Evolutionary conservation across 2,329 filamentous ascomycete genomes (phyloP).

Genomic region (Fusarium guadeloupense): DNA sequence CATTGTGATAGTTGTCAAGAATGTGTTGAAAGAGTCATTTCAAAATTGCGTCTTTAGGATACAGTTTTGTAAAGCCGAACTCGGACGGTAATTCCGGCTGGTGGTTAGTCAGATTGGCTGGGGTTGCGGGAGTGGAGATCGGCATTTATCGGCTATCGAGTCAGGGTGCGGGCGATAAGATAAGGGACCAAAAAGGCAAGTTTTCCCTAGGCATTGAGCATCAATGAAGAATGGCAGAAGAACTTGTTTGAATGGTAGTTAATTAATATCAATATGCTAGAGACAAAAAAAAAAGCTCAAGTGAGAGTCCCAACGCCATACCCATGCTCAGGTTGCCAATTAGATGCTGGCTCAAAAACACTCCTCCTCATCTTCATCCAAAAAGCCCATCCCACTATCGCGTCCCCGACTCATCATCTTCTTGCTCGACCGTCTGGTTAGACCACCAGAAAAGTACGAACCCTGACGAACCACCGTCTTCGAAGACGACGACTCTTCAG

Average conservation of each 20-base stretch:
- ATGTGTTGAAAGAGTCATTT: constrained; percentile 6
- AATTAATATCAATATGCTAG: constrained; percentile 1
- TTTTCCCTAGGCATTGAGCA: constrained; percentile 48
- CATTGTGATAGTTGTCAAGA: constrained; percentile 12
- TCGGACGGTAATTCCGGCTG: constrained; percentile 29
- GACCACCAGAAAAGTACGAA: constrained; percentile 40
- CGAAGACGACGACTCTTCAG: constrained; percentile 14
- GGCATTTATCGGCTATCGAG: constrained; percentile 21
- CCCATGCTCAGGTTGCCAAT: constrained; percentile 4
- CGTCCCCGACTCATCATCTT: constrained; percentile 57
- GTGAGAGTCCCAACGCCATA: constrained; percentile 16
- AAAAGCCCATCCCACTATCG: constrained; percentile 64
- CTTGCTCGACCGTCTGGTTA: constrained; percentile 44
- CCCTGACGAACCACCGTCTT: constrained; percentile 25
- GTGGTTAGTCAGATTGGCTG: constrained; percentile 17
- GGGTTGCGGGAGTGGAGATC: neutral
- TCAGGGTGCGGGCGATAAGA: neutral
- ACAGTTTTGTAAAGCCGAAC: constrained; percentile 26
- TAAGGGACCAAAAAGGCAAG: constrained; percentile 34
- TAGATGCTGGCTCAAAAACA: constrained; percentile 30
- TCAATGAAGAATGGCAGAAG: neutral
- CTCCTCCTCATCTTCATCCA: constrained; percentile 62
- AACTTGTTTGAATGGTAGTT: neutral
- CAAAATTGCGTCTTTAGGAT: neutral
- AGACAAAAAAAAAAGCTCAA: constrained; percentile 39